Evolutionary conservation across 495 filamentous ascomycete species (phyloP).

Genomic region (Penicillium steckii): DNA sequence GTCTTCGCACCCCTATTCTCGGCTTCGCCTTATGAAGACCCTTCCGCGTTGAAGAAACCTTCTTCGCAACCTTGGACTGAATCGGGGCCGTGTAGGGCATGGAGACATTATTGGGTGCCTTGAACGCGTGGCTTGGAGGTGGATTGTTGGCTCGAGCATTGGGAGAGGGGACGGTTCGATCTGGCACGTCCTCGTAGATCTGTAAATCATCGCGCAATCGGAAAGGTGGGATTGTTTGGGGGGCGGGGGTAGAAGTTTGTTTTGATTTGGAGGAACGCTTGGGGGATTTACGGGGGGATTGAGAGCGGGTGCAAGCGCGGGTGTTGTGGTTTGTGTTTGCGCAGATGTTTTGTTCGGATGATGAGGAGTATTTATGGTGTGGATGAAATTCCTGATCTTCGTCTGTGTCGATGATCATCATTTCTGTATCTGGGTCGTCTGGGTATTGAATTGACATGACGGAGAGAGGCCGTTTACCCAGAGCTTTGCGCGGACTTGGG

Average conservation of each 20-base stretch:
- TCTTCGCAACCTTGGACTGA: not conserved
- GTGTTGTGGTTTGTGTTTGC: slow-evolving; percentile 27
- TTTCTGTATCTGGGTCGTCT: slow-evolving; percentile 21
- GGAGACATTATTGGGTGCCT: no score
- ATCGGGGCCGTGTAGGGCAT: not conserved
- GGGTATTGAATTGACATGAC: slow-evolving; percentile 33
- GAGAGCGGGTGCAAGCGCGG: slow-evolving; percentile 7
- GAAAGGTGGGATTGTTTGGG: slow-evolving; percentile 25
- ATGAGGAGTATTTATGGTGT: slow-evolving; percentile 1
- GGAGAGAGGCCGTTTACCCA: slow-evolving; percentile 43
- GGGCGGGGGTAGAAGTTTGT: slow-evolving; percentile 34
- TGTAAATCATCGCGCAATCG: slow-evolving; percentile 32
- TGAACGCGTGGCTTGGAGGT: not conserved
- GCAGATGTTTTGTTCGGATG: slow-evolving; percentile 43
- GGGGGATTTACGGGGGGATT: not conserved
- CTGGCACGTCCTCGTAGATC: slow-evolving; percentile 41
- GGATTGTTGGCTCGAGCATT: not conserved
- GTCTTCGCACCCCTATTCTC: not conserved
- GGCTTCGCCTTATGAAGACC: not conserved
- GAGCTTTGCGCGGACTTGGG: slow-evolving; percentile 31
- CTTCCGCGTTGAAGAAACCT: not conserved
- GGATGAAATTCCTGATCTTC: slow-evolving; percentile 15
- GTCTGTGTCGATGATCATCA: slow-evolving; percentile 32
- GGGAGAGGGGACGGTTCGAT: slow-evolving; percentile 3
- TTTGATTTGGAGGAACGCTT: slow-evolving; percentile 20